Conservation (phyloP, 2,329 filamentous ascomycete species). For the Nemania serpens region DNA sequence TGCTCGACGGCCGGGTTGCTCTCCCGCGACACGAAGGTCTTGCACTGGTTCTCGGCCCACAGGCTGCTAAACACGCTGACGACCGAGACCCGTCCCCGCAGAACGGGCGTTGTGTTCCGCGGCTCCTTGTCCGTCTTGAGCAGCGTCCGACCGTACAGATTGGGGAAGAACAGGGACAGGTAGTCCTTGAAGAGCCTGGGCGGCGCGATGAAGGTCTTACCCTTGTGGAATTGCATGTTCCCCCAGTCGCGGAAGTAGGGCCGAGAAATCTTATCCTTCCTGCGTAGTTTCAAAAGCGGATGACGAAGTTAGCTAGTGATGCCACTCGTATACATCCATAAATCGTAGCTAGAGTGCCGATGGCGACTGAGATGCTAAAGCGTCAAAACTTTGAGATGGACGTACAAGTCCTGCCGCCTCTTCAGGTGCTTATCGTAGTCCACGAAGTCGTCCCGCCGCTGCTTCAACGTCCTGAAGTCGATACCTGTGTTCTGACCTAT, state of each 20-base stretch:
- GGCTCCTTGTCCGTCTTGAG: slow-evolving; percentile 56
- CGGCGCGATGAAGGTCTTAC: slow-evolving; percentile 90
- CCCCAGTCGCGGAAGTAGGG: slow-evolving; percentile 97
- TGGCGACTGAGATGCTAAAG: neutral
- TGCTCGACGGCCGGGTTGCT: slow-evolving; percentile 72
- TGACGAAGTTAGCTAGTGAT: slow-evolving; percentile 10
- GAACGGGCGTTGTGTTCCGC: slow-evolving; percentile 74
- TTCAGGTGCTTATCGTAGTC: slow-evolving; percentile 84
- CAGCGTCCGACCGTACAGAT: slow-evolving; percentile 81
- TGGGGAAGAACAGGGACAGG: slow-evolving; percentile 89
- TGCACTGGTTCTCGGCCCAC: slow-evolving; percentile 84
- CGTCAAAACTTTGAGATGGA: neutral
- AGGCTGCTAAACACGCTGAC: slow-evolving; percentile 80
- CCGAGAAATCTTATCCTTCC: slow-evolving; percentile 47
- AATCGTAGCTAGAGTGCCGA: neutral
- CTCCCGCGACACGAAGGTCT: slow-evolving; percentile 68
- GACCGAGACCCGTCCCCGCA: slow-evolving; percentile 75
- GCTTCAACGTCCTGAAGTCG: slow-evolving; percentile 66
- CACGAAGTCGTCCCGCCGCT: slow-evolving; percentile 79
- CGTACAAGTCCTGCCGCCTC: slow-evolving; percentile 75
- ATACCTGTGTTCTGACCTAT: slow-evolving; percentile 82
- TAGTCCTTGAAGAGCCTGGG: slow-evolving; percentile 82
- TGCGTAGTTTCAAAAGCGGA: neutral
- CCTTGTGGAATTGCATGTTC: slow-evolving; percentile 79
- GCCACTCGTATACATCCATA: too few relatives aligned